Evolutionary conservation across 305 asterid species (phyloP).

Genomic region (Fraxinus baroniana): DNA sequence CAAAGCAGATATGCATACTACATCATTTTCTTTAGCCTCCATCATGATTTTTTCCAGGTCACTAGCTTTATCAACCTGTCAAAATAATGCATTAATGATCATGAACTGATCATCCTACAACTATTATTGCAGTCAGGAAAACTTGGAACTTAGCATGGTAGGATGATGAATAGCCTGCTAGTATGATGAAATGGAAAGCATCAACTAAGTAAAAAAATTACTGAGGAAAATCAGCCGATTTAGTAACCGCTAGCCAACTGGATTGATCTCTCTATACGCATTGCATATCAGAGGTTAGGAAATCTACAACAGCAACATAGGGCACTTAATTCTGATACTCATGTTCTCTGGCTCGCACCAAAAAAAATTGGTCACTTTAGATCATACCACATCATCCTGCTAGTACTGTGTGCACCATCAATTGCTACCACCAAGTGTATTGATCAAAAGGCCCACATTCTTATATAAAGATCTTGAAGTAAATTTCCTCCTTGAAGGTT

Average conservation of each 20-base stretch:
- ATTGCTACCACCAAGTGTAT: conserved; percentile 3
- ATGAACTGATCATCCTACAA: background rate
- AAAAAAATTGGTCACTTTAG: background rate
- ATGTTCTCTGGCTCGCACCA: background rate
- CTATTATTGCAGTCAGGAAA: background rate
- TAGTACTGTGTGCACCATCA: background rate
- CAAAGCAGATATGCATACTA: conserved; percentile 80
- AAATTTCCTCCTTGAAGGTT: background rate
- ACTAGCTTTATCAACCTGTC: conserved; percentile 75
- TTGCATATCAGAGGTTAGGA: background rate
- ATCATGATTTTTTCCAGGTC: conserved; percentile 61
- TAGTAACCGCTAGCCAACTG: background rate
- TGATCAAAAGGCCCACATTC: background rate
- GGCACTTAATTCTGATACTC: background rate
- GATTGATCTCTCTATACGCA: background rate
- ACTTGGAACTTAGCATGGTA: conserved; percentile 7
- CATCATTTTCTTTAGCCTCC: conserved; percentile 62
- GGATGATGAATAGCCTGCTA: conserved; percentile 8
- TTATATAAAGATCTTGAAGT: background rate
- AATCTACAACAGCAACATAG: background rate
- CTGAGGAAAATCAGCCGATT: background rate
- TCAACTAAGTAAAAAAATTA: background rate
- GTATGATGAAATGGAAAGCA: conserved; percentile 2
- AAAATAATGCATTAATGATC: conserved; percentile 24
- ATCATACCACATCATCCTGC: conserved; percentile 3